phyloP scores from a whole-genome alignment of 345 rosid species.

The Populus simonii region DNA sequence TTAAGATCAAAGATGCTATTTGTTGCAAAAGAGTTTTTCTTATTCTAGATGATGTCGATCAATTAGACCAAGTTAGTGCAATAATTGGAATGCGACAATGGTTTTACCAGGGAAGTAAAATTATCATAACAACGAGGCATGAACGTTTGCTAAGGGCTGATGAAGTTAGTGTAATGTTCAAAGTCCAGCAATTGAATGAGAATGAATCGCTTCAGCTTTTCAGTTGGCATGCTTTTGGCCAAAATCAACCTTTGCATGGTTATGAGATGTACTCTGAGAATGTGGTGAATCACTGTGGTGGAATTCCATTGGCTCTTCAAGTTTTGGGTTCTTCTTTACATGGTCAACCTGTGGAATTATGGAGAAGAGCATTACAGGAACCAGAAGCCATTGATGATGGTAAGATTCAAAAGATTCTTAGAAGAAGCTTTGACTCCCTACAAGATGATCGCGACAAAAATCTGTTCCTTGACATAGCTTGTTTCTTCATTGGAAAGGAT shows the following conservation, averaged over 20 bases:
- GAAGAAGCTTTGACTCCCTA: slow-evolving; percentile 11
- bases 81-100: neutral
- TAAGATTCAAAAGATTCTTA: slow-evolving; percentile 9
- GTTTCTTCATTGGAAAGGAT: slow-evolving; percentile 13
- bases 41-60: slow-evolving; percentile 12
- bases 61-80: neutral
- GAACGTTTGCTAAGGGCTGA: neutral
- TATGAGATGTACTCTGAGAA: neutral
- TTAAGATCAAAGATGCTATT: neutral
- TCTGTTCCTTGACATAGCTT: slow-evolving; percentile 9
- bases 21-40: slow-evolving; percentile 15
- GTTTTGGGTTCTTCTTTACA: slow-evolving; percentile 6
- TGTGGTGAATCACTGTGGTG: neutral
- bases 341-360: slow-evolving; percentile 5
- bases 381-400: slow-evolving; percentile 3
- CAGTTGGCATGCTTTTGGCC: slow-evolving; percentile 20
- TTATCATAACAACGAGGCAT: slow-evolving; percentile 10
- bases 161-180: neutral
- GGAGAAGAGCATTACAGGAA: slow-evolving; percentile 23
- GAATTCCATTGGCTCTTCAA: slow-evolving; percentile 18
- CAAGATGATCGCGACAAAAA: slow-evolving; percentile 10
- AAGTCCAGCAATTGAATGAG: slow-evolving; percentile 4
- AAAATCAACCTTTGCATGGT: slow-evolving; percentile 10
- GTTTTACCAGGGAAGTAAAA: slow-evolving; percentile 4
- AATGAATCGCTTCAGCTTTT: slow-evolving; percentile 17